Base-by-base conservation (phyloP, 1,284 basidiomycete species). In the Trametes polyzona region DNA sequence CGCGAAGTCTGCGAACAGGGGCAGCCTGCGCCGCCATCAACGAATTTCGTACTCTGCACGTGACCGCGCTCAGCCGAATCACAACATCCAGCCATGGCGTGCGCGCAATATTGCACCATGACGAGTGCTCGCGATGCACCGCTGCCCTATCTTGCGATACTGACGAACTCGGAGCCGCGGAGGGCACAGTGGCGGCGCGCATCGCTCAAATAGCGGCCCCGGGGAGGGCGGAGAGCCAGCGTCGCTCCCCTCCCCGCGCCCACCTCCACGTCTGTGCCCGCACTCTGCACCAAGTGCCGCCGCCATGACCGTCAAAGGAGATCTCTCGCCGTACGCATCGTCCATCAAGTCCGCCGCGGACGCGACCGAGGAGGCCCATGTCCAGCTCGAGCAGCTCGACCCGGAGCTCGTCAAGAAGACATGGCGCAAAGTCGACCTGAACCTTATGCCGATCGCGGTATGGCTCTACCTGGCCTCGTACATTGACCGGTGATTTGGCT, bases 391-490 rank as follows among this genome's bases (percentile, higher is more conserved):
- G 30, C 49, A 62, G 33, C 61, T 65, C 37, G 61, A 68, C 35
- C 65, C 66, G 6, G 65, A 63, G 39, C 47, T 67, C 17, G 55
- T 71, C 47, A 58, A 58, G 56, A 56, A 55, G 40, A 66, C 68
- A 54, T 72, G 70, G 70, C 49, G 65, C 10, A 72, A 70, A 55
- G 69, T 72, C 17, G 69, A 72, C 50, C 54, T 56, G 52, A 58
- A 68, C 48, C 55, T 72, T 42, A 65, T 72, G 64, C 67, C 69
- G 7, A 49, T 71, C 33, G 65, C 70, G 5, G 63, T 67, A 10
- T 27, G 69, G 32, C 63, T 72, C 8, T 72, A 72, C 44, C 58
- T 72, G 16, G 64, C 68, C 3, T 67, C 67, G 2, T 72, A 72
- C 57, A 72, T 72, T 32, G 70, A 71, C 58, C 55, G 70, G 70